These are phyloP conservation scores for Endoconidiophora laricicola DNA, from an alignment of 2,329 filamentous ascomycete species.

Conservation along the genomic window DNA sequence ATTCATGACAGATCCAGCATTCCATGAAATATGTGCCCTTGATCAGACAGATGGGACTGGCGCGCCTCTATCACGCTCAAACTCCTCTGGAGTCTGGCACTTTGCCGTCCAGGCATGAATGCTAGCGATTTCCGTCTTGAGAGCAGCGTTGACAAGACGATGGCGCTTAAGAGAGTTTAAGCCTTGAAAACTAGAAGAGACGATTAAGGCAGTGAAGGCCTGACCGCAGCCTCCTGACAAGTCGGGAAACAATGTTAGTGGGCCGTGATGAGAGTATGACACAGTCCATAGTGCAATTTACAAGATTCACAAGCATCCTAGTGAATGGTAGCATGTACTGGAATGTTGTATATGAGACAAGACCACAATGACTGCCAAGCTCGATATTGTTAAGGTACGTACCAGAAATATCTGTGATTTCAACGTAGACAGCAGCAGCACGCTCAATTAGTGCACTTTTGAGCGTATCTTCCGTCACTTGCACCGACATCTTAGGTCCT, in stretches of 20 bases:
- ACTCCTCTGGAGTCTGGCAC: constrained; percentile 83
- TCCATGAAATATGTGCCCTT: not conserved
- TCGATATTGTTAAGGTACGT: constrained; percentile 18
- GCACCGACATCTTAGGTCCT: constrained; percentile 6
- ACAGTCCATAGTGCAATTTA: not conserved
- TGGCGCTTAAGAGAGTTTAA: constrained; percentile 70
- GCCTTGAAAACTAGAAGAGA: constrained; percentile 50
- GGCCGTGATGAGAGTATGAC: not conserved
- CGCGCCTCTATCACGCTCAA: constrained; percentile 44
- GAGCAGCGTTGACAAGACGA: constrained; percentile 64
- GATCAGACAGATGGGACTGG: not conserved
- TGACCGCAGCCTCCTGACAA: constrained; percentile 42
- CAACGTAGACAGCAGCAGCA: constrained; percentile 60
- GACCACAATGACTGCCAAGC: not conserved
- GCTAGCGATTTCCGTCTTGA: constrained; percentile 74
- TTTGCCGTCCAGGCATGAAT: constrained; percentile 94
- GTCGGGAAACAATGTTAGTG: constrained; percentile 10
- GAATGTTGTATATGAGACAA: too few species aligned
- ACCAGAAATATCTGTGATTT: constrained; percentile 90
- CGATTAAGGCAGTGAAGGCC: constrained; percentile 41
- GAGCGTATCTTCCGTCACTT: constrained; percentile 48
- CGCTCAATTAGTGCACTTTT: constrained; percentile 50
- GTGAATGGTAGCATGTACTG: constrained; percentile 9
- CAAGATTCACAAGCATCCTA: not conserved
- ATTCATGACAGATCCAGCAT: too few species aligned